Base-by-base conservation (phyloP, 2,329 filamentous ascomycete species). In the Talaromyces piceae region DNA sequence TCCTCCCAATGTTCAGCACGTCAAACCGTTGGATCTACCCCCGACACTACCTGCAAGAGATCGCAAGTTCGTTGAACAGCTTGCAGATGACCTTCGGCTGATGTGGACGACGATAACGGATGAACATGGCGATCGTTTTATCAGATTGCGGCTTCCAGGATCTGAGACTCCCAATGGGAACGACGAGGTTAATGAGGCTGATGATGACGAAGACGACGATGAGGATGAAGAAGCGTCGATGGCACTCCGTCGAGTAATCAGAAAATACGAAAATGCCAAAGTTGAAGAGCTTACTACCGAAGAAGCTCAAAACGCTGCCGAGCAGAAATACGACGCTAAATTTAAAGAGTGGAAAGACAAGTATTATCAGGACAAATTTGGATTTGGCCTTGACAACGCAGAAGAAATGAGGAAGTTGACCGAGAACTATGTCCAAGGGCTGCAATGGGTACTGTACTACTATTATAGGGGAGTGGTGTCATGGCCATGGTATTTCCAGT, bases 401-500 rank as follows among this genome's bases (percentile, higher is more conserved):
- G 82, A 82, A 37, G 89, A 95, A 67, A 77, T 97, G 64, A 84
- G 77, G 49, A 84, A 86, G 57, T 76, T 98, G 54, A 86, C 88
- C 23, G 90, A 97, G 70, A 98, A 97, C 70, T 98, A 98, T 62
- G 90, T 98, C 5, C 88, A 98, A 71, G 93, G 93, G 55, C 74
- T 98, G 54, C 93, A 98, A 67, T 98, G 93, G 94, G 93, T 98
- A 41, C 76, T 98, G 46, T 96, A 86, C 70, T 98, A 98, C 74
- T 98, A 98, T 71, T 98, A 98, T 72, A 85, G 86, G 49, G 93
- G 93, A 56, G 93, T 98, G 54, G 93, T 89, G 13, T 97, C 91
- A 11, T 98, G 93, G 93, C 90, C 93, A 12, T 98, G 93, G 93
- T 98, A 88, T 72, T 98, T 96, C 70, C 78, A 79, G 54, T 98